Evolutionary conservation across 2,329 filamentous ascomycete genomes (phyloP), one percentile per base, ranked within the genome.

Genomic region (Chaetomium olivaceum): DNA sequence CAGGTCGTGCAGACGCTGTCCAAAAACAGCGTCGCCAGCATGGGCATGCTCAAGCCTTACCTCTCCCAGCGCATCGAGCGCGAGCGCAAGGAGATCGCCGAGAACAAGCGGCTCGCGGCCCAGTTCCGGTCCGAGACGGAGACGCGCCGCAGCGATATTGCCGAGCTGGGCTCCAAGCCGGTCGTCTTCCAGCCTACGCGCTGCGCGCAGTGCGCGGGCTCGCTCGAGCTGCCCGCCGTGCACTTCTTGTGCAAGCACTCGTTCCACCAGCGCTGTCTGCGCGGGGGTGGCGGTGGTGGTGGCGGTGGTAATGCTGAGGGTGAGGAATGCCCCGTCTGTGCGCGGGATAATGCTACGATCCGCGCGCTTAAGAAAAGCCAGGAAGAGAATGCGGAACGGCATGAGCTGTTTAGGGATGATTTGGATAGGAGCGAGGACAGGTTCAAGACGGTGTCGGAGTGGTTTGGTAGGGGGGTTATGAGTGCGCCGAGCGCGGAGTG

Each of bases 191-290:
- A 96, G 76, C 89, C 93, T 0, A 93, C 93, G 39, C 87, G 95
- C 60, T 99, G 95, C 76, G 89, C 90, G 31, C 89, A 91, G 60
- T 99, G 95, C 76, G 88, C 87, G 19, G 85, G 88, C 46, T 84
- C 87, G 29, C 83, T 98, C 21, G 93, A 97, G 70, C 82, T 98
- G 14, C 95, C 95, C 0, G 91, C 89, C 0, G 93, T 99, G 57
- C 95, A 99, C 76, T 99, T 99, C 76, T 79, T 99, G 69, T 99
- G 95, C 81, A 97, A 96, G 77, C 95, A 99, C 77, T 93, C 90
- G 67, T 99, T 97, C 82, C 95, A 99, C 76, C 92, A 96, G 79
- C 85, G 91, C 55, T 99, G 94, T 77, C 80, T 99, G 74, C 80
- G 83, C 60, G 70, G 67, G 0, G 77, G 75, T 4, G 77, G 75